phyloP scores from a whole-genome alignment of 2,329 filamentous ascomycete species.

The Aspergillus carbonarius region DNA sequence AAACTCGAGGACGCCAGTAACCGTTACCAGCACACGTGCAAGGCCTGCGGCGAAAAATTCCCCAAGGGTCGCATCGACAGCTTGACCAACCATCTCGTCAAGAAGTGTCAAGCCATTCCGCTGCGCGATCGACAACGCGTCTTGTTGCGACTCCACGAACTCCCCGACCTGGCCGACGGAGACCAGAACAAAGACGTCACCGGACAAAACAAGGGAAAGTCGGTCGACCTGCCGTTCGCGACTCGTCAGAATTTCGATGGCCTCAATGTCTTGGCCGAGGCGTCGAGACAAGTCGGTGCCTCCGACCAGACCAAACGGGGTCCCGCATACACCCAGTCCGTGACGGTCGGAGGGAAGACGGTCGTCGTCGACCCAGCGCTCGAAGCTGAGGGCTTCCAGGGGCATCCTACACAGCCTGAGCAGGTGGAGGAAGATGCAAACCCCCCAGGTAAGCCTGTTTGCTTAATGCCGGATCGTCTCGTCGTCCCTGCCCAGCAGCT shows the following conservation, averaged over 20 bases:
- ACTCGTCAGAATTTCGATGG: conserved; percentile 69
- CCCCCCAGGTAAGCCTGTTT: conserved; percentile 20
- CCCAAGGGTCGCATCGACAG: conserved; percentile 86
- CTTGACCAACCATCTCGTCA: conserved; percentile 76
- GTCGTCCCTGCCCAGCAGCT: neutral
- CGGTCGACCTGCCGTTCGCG: conserved; percentile 44
- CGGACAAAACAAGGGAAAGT: conserved; percentile 36
- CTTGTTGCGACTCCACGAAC: conserved; percentile 69
- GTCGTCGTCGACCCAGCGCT: conserved; percentile 45
- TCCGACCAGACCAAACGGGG: conserved; percentile 47
- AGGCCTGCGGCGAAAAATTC: conserved; percentile 82
- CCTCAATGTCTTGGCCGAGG: conserved; percentile 82
- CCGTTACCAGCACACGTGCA: conserved; percentile 88
- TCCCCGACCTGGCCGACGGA: conserved; percentile 54
- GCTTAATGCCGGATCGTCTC: neutral
- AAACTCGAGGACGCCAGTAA: conserved; percentile 90
- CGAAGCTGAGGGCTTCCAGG: conserved; percentile 42
- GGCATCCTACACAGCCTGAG: conserved; percentile 27
- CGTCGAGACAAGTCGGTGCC: conserved; percentile 72
- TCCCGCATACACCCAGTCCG: conserved; percentile 39
- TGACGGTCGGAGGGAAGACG: conserved; percentile 43
- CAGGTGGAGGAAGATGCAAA: conserved; percentile 29
- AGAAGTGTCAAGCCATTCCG: conserved; percentile 79
- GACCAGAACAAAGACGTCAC: conserved; percentile 41
- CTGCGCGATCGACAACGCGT: conserved; percentile 73